Evolutionary conservation across 495 filamentous ascomycete genomes (phyloP).

Genomic region (Penicillium flavigenum): DNA sequence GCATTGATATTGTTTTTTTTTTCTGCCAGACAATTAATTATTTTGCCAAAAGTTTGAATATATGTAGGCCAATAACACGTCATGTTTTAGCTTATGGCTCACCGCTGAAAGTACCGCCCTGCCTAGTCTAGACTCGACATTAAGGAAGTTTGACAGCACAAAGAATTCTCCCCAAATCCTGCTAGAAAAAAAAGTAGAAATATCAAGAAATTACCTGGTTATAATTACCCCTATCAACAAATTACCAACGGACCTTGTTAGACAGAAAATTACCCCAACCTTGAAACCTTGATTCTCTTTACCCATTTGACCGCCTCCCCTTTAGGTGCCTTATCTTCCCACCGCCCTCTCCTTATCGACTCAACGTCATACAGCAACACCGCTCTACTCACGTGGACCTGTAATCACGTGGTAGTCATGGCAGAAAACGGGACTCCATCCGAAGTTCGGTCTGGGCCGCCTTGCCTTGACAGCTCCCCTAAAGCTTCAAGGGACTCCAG

Average conservation of each 20-base stretch:
- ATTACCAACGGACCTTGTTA: neutral
- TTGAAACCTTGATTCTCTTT: neutral
- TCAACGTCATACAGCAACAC: neutral
- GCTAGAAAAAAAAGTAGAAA: neutral
- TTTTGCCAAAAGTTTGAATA: neutral
- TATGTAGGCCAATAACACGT: neutral
- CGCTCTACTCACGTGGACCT: neutral
- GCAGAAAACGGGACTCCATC: slow-evolving; percentile 8
- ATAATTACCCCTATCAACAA: neutral
- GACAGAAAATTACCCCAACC: neutral
- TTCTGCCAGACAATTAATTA: slow-evolving; percentile 9
- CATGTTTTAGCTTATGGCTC: neutral
- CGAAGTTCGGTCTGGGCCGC: neutral
- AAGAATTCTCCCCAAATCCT: too few species aligned
- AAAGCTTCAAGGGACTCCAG: neutral
- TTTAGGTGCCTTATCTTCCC: neutral
- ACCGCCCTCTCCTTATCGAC: neutral
- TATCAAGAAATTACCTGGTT: neutral
- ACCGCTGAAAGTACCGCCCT: neutral
- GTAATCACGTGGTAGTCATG: neutral
- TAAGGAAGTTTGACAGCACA: neutral
- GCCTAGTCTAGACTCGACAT: neutral
- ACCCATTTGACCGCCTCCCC: neutral
- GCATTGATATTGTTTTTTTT: neutral
- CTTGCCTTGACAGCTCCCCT: neutral